Percentiles rank a stretch among this genome's conserved stretches.
phyloP scores from a whole-genome alignment of 495 filamentous ascomycete genomes.

The Aeminium ludgeri region DNA sequence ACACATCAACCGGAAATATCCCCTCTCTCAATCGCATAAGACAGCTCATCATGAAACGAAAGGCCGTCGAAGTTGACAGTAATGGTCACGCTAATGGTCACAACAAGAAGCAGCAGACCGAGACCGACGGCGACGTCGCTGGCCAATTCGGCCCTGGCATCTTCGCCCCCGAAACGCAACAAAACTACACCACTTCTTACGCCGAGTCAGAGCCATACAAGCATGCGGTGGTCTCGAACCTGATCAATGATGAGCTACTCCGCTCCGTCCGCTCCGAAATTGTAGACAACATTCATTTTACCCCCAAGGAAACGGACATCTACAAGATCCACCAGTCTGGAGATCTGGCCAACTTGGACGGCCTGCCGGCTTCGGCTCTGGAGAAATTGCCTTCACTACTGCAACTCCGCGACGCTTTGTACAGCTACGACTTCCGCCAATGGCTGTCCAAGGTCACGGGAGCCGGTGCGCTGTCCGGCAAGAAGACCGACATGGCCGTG shows the following conservation, averaged over 20 bases:
- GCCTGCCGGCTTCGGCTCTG: constrained; percentile 66
- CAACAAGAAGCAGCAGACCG: constrained; percentile 36
- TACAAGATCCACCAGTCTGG: constrained; percentile 99
- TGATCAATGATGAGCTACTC: constrained; percentile 66
- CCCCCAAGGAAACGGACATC: constrained; percentile 97
- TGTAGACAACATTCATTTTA: constrained; percentile 74
- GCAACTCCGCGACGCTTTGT: constrained; percentile 76
- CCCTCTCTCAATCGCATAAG: too few relatives aligned
- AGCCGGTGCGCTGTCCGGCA: constrained; percentile 71
- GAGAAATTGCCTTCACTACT: constrained; percentile 71
- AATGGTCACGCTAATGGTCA: constrained; percentile 27
- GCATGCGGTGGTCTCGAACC: constrained; percentile 67
- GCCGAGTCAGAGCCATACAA: constrained; percentile 66
- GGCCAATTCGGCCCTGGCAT: constrained; percentile 53
- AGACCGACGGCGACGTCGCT: constrained; percentile 30
- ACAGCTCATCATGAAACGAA: constrained; percentile 42
- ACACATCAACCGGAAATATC: too few relatives aligned
- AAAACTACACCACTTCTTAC: constrained; percentile 54
- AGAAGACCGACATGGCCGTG: constrained; percentile 98
- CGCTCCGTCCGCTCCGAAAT: constrained; percentile 81
- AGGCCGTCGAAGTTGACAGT: constrained; percentile 27
- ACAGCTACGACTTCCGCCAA: constrained; percentile 74
- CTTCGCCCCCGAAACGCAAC: constrained; percentile 49
- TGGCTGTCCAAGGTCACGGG: constrained; percentile 73
- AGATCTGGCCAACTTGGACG: constrained; percentile 91